These are phyloP conservation scores for Agaricus subrufescens DNA, from an alignment of 768 basidiomycete genomes.

Conservation along the genomic window DNA sequence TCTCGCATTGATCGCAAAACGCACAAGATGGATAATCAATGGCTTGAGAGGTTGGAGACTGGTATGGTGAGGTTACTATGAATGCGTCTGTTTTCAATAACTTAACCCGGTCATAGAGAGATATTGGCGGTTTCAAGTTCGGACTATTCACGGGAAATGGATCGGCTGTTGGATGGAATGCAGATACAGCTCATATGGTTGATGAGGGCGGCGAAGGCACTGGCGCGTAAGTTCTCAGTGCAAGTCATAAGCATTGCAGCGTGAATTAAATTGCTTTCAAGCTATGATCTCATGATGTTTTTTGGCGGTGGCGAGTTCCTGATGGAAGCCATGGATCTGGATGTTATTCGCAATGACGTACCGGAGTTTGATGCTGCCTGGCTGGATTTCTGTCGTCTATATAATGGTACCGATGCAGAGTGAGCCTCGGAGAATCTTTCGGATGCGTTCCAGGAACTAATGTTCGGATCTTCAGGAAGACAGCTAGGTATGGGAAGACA, in stretches of 20 bases:
- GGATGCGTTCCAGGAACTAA: neutral
- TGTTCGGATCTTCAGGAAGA: conserved; percentile 19
- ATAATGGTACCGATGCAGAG: conserved; percentile 30
- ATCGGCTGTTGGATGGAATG: conserved; percentile 34
- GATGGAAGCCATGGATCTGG: conserved; percentile 34
- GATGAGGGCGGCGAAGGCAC: conserved; percentile 30
- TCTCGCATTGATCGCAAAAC: neutral
- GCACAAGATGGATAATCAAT: conserved; percentile 28
- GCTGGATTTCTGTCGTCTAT: conserved; percentile 33
- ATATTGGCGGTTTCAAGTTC: conserved; percentile 31
- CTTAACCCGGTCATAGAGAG: conserved; percentile 16
- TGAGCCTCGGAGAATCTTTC: conserved; percentile 13
- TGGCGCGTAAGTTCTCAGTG: conserved; percentile 22
- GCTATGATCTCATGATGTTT: conserved; percentile 29
- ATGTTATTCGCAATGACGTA: conserved; percentile 24
- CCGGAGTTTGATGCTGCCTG: conserved; percentile 35
- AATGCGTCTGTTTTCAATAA: neutral
- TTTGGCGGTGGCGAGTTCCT: conserved; percentile 34
- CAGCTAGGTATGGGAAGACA: conserved; percentile 29
- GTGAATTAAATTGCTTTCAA: conserved; percentile 5
- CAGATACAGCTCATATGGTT: conserved; percentile 30
- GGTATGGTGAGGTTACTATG: conserved; percentile 25
- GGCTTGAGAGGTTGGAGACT: conserved; percentile 29
- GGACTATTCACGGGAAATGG: conserved; percentile 32
- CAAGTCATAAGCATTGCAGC: neutral